These are phyloP conservation scores for Pseudoneurospora amorphoporcata DNA, from an alignment of 495 filamentous ascomycete genomes.

Conservation along the genomic window DNA sequence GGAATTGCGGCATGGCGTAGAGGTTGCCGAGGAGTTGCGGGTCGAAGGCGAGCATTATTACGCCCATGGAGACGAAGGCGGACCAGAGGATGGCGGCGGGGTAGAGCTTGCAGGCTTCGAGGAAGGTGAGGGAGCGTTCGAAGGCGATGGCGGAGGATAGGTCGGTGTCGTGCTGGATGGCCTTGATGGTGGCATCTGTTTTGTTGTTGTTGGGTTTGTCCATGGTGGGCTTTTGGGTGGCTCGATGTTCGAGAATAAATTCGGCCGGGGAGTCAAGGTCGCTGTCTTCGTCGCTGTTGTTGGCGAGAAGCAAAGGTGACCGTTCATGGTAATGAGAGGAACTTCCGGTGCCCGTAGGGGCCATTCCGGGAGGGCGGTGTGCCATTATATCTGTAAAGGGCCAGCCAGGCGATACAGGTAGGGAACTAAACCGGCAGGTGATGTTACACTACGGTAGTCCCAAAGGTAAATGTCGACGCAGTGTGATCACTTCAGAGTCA, in stretches of 20 bases:
- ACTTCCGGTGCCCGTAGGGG: not conserved
- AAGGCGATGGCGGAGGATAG: slow-evolving; percentile 24
- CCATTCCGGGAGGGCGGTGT: not conserved
- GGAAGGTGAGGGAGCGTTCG: slow-evolving; percentile 25
- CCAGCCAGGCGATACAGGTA: not conserved
- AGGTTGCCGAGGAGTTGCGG: slow-evolving; percentile 34
- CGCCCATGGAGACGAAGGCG: slow-evolving; percentile 31
- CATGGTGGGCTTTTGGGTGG: slow-evolving; percentile 4
- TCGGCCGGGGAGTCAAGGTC: not conserved
- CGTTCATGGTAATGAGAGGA: not conserved
- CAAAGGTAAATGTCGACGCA: not conserved
- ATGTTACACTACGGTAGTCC: not conserved
- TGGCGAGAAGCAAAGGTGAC: not conserved
- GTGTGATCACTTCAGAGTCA: not conserved
- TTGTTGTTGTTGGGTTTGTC: slow-evolving; percentile 9
- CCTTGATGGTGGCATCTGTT: not conserved
- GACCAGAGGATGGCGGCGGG: slow-evolving; percentile 35
- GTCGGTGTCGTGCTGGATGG: slow-evolving; percentile 2
- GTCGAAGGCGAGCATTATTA: slow-evolving; percentile 38
- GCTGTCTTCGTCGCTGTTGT: not conserved
- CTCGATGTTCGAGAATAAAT: not conserved
- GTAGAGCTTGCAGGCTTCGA: slow-evolving; percentile 26
- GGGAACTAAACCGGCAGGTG: not conserved
- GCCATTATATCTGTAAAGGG: not conserved
- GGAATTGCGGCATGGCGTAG: slow-evolving; percentile 35